A percentile compares a stretch with the other conserved stretches of the same genome.
phyloP scores from a whole-genome alignment of 2,329 filamentous ascomycete genomes.

The Tolypocladium guangdongense region DNA sequence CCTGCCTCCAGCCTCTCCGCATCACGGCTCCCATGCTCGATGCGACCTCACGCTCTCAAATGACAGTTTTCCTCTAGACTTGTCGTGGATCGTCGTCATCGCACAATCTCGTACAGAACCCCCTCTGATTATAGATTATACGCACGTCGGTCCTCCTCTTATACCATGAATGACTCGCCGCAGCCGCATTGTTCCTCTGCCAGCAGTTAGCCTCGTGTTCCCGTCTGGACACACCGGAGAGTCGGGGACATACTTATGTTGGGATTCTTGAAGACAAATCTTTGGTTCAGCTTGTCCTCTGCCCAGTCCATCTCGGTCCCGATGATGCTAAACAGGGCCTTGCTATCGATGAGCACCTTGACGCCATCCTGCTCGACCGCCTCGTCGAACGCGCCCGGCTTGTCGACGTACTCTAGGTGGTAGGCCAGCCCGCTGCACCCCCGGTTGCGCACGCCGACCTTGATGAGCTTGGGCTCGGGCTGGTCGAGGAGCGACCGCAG shows the following conservation, averaged over 20 bases:
- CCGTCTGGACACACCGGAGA: not conserved
- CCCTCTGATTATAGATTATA: not conserved
- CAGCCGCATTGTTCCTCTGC: conserved; percentile 92
- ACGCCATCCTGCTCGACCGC: conserved; percentile 92
- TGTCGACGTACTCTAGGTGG: conserved; percentile 89
- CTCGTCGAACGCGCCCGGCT: conserved; percentile 80
- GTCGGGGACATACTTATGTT: conserved; percentile 78
- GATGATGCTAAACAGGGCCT: conserved; percentile 95
- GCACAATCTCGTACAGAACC: not conserved
- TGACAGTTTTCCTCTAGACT: not conserved
- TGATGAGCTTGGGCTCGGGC: conserved; percentile 84
- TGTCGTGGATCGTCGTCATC: not conserved
- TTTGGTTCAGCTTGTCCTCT: conserved; percentile 84
- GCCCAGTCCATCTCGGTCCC: conserved; percentile 99
- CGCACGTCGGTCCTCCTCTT: conserved; percentile 4
- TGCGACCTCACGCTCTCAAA: not conserved
- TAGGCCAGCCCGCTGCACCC: conserved; percentile 93
- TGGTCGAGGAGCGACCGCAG: conserved; percentile 67
- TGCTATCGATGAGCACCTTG: conserved; percentile 91
- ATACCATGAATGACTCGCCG: conserved; percentile 91
- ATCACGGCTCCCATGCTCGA: not conserved
- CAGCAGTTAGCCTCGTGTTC: conserved; percentile 16
- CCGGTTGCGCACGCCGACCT: conserved; percentile 86
- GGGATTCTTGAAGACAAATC: conserved; percentile 92
- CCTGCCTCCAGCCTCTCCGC: not conserved